Percentiles rank a stretch among this genome's conserved stretches.
These are phyloP conservation scores for Jacaranda copaia DNA, from an alignment of 257 asterid species.

Conservation along the genomic window DNA sequence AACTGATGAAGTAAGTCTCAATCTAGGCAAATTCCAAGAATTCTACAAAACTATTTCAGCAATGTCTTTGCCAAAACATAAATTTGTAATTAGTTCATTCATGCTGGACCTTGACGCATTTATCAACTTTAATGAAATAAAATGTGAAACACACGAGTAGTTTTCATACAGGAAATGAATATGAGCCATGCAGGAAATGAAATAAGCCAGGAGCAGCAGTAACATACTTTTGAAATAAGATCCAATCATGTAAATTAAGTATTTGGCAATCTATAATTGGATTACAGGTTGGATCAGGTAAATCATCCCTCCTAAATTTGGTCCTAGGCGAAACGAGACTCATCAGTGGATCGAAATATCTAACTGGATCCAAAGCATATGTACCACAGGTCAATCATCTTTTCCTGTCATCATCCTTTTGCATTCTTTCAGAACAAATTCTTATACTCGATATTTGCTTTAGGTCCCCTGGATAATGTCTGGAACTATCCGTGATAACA, in stretches of 20 bases:
- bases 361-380: conserved; percentile 71
- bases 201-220: neutral
- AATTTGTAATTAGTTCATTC: neutral
- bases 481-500: conserved; percentile 92
- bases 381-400: conserved; percentile 82
- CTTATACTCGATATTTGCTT: conserved; percentile 34
- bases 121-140: neutral
- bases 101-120: neutral
- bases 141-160: neutral
- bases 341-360: conserved; percentile 60
- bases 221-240: neutral
- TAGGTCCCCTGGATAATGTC: conserved; percentile 96
- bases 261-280: conserved; percentile 20
- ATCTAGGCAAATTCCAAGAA: no score
- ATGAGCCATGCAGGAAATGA: neutral
- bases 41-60: no score
- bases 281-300: conserved; percentile 94
- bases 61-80: no score
- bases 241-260: neutral
- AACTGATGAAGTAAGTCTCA: no score
- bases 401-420: conserved; percentile 21
- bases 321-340: conserved; percentile 81
- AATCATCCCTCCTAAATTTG: conserved; percentile 83
- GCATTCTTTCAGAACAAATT: conserved; percentile 15
- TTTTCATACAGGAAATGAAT: neutral